Conservation (phyloP, 139 green algal species). For the Picochlorum costavermella region DNA sequence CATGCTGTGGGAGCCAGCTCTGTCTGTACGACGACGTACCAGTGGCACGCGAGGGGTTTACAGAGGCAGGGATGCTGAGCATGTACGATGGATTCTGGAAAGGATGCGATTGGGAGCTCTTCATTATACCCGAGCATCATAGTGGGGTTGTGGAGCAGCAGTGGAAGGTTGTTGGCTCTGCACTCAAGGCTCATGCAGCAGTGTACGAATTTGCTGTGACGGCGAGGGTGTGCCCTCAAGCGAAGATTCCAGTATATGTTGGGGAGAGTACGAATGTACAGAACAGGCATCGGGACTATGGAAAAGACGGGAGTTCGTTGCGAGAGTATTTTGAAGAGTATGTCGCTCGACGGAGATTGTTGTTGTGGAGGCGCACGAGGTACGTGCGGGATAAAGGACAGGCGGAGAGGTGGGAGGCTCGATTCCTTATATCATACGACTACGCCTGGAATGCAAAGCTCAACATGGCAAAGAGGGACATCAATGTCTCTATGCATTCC, state of each 20-base stretch:
- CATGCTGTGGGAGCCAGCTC: too few relatives aligned
- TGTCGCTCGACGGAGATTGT: not conserved
- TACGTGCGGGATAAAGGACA: conserved; percentile 5
- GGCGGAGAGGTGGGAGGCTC: conserved; percentile 6
- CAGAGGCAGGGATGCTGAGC: too few relatives aligned
- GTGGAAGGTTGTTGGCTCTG: not conserved
- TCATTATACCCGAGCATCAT: not conserved
- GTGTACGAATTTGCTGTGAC: conserved; percentile 11
- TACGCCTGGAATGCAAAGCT: conserved; percentile 12
- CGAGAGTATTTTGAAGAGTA: conserved; percentile 1
- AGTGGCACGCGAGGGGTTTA: too few relatives aligned
- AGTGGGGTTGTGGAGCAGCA: not conserved
- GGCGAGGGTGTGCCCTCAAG: not conserved
- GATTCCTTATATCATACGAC: conserved; percentile 8
- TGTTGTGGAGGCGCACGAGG: conserved; percentile 1
- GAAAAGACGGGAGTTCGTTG: conserved; percentile 1
- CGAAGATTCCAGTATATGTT: conserved; percentile 4
- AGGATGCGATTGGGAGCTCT: too few relatives aligned
- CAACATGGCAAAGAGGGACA: not conserved
- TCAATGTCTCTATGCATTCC: not conserved
- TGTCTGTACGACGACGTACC: too few relatives aligned
- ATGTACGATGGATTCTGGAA: too few relatives aligned
- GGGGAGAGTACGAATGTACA: conserved; percentile 3
- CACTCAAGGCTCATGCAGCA: not conserved
- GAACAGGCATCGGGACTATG: not conserved